Base-by-base conservation (phyloP, 2,329 filamentous ascomycete species). In the Calonectria pauciramosa region DNA sequence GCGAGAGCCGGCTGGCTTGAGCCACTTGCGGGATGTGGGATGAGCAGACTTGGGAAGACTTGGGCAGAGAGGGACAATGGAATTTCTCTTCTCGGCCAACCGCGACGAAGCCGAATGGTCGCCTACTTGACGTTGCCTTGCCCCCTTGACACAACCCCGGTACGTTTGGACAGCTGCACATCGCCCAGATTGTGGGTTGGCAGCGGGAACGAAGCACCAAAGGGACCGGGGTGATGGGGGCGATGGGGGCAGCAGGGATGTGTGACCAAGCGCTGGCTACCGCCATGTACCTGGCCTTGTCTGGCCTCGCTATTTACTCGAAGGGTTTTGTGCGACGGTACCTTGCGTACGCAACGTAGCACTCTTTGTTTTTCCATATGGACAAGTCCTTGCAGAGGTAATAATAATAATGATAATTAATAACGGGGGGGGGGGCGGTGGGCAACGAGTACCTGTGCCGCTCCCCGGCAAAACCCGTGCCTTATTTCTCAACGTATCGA, bases 101-200 rank as follows among this genome's bases (percentile, higher is more conserved):
- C 23, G 36, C 34, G 36, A 63, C 16, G 34, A 63, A 63, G 34
- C 56, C 56, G 56, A 63, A 63, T 63, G 56, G 56, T 63, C 56
- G 56, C 56, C 56, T 63, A 63, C n/a, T 63, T 63, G 56, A 63
- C 56, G 56, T 63, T 63, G 56, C 56, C 56, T 63, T 63, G 36
- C 23, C 56, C 56, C 56, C 56, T 63, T 63, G 56, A 63, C 56
- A 49, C 60, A 26, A 60, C 60, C 60, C 60, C 30, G 13, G 60
- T 26, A 26, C 34, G 51, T 52, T 38, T 56, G 23, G 30, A 67
- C 30, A 23, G 51, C 72, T 80, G 76, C 78, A 78, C 71, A 69
- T 72, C 70, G 76, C 76, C 72, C 66, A 73, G 67, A 73, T 70
- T 64, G 73, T 73, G 67, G 77, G 54, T 68, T 79, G 72, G 76